Base-by-base conservation (phyloP, 495 filamentous ascomycete genomes). In the Xylaria curta region DNA sequence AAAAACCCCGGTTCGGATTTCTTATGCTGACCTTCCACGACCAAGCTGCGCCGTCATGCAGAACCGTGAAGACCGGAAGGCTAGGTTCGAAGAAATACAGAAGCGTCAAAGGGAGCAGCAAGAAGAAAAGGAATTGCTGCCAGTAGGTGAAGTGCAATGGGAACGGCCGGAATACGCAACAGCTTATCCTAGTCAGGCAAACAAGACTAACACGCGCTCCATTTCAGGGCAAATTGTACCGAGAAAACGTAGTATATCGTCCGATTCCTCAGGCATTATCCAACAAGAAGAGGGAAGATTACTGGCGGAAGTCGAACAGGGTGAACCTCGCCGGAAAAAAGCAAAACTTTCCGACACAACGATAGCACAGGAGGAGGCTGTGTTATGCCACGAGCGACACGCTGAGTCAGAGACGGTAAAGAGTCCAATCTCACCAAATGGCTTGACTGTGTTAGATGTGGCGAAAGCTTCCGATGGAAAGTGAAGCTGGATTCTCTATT, bases 51-150 rank as follows among this genome's bases (percentile, higher is more conserved):
- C 51, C 26, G 21, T 54, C 3, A 54, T 26, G 51, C 51, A 54
- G 51, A 17, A 54, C 21, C 51, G 51, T 54, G 10, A 26, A 26
- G 21, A 4, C 3, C 51, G 21, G n/a, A 54, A 12, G 24, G 21
- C 10, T 3, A 54, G 10, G 12, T 54, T 54, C 26, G 21, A 54
- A 54, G 51, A 54, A 54, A 54, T 54, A 26, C 51, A 54, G 51
- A 54, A 54, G 51, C 51, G 3, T 28, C 51, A 54, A 54, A 54
- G 24, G 21, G 51, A 54, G 51, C 51, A 54, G 15, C 51, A 54
- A 51, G 51, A 28, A 28, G 24, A 54, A 28, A 54, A 54, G 15
- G 51, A 26, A 10, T 24, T 12, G 24, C 15, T 54, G 24, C 9
- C 21, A 54, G 21, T 15, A 26, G 51, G 51, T 54, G 21, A 54